These are phyloP conservation scores for Grosmannia clavigera DNA, from an alignment of 2,329 filamentous ascomycete genomes.

Conservation along the genomic window DNA sequence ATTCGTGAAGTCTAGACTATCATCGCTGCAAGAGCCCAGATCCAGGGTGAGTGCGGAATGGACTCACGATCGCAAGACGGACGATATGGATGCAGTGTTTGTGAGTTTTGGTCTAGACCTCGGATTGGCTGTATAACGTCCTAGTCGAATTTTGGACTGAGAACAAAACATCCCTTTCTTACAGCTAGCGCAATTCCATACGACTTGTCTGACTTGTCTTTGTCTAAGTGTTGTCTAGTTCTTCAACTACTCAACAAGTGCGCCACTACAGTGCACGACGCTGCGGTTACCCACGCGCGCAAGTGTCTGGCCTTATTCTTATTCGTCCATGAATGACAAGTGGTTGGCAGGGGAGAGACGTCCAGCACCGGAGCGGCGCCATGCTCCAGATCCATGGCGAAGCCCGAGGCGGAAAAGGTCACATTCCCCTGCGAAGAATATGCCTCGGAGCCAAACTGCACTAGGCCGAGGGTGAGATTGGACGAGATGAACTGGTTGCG, in stretches of 20 bases:
- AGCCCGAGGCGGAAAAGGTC: slow-evolving; percentile 1
- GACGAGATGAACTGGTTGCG: not conserved
- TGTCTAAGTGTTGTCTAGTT: not conserved
- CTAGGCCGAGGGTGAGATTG: not conserved
- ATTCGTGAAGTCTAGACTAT: too few relatives aligned
- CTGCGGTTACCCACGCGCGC: not conserved
- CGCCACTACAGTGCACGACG: not conserved
- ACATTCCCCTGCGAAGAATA: not conserved
- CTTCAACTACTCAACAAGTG: not conserved
- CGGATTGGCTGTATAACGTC: not conserved
- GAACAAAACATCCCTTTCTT: not conserved
- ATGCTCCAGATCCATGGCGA: not conserved
- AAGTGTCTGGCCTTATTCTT: not conserved
- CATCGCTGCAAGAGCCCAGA: too few relatives aligned
- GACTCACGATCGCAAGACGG: too few relatives aligned
- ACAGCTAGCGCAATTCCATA: not conserved
- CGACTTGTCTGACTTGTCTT: not conserved
- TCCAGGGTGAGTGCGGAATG: too few relatives aligned
- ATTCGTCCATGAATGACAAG: not conserved
- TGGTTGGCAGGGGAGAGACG: not conserved
- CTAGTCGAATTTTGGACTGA: not conserved
- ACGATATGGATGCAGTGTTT: not conserved
- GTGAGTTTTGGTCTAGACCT: not conserved
- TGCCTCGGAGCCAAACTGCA: slow-evolving; percentile 1
- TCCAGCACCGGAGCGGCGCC: not conserved